These are phyloP conservation scores for Micractinium conductrix DNA, from an alignment of 139 green algal species.

Conservation along the genomic window DNA sequence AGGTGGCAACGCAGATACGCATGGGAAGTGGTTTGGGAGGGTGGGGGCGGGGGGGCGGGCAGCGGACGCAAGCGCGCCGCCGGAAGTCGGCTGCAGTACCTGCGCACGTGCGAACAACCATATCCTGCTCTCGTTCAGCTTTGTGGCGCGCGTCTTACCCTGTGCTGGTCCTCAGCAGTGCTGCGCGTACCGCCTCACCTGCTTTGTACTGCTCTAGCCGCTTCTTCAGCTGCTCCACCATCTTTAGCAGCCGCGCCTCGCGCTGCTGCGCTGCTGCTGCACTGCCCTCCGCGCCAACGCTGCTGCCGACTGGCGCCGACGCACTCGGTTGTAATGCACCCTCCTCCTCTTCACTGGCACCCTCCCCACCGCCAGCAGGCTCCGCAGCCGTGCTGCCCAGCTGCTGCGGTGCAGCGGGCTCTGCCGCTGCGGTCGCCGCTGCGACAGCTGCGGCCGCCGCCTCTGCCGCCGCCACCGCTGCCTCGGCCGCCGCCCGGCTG, in stretches of 20 bases:
- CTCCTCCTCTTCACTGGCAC: neutral
- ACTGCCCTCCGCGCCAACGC: neutral
- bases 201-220: constrained; percentile 58
- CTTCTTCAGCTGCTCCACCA: constrained; percentile 69
- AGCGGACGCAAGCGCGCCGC: too few relatives aligned
- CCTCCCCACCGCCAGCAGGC: neutral
- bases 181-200: too few relatives aligned
- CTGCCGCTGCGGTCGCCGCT: neutral
- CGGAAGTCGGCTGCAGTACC: too few relatives aligned
- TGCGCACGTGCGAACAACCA: too few relatives aligned
- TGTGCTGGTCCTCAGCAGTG: too few relatives aligned
- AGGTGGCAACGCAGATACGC: neutral
- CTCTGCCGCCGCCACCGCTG: neutral
- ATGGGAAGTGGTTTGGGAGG: neutral
- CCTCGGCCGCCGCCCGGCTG: neutral
- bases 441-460: constrained; percentile 8
- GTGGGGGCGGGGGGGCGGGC: too few relatives aligned
- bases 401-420: neutral
- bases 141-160: too few relatives aligned
- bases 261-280: neutral
- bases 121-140: too few relatives aligned
- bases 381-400: neutral
- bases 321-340: too few relatives aligned
- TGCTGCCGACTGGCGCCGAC: neutral
- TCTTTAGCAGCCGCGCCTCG: constrained; percentile 39